Percentiles rank a stretch among this genome's conserved stretches.
Evolutionary conservation across 2,329 filamentous ascomycete species (phyloP).

Genomic region (Penicillium frequentans): DNA sequence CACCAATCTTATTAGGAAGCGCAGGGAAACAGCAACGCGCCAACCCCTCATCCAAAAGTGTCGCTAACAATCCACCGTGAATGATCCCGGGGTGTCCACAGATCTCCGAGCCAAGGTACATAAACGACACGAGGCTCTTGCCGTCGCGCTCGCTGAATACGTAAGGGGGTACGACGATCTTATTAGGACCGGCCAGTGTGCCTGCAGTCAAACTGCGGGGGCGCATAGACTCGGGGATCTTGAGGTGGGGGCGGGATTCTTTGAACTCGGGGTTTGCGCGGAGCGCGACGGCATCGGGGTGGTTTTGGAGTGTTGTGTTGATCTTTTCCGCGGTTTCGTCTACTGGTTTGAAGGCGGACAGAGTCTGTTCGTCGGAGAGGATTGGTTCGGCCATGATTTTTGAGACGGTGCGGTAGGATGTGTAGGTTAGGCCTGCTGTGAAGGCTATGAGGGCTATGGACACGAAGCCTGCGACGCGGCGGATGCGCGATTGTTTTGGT

Average conservation of each 20-base stretch:
- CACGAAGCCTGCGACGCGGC: constrained; percentile 38
- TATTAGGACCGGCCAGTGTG: constrained; percentile 71
- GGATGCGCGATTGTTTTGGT: constrained; percentile 29
- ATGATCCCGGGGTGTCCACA: constrained; percentile 90
- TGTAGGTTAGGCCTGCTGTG: constrained; percentile 29
- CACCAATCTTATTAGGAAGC: constrained; percentile 78
- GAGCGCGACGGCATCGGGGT: constrained; percentile 71
- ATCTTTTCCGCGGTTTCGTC: constrained; percentile 59
- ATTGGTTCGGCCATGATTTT: constrained; percentile 38
- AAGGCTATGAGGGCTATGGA: constrained; percentile 37
- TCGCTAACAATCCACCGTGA: constrained; percentile 89
- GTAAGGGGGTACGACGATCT: constrained; percentile 77
- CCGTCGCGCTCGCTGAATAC: constrained; percentile 72
- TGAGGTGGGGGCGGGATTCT: constrained; percentile 83
- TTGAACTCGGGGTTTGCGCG: constrained; percentile 65
- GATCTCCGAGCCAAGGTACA: constrained; percentile 74
- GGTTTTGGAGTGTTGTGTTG: constrained; percentile 71
- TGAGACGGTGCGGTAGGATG: constrained; percentile 26
- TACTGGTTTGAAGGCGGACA: constrained; percentile 62
- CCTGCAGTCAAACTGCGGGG: constrained; percentile 78
- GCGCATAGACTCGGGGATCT: constrained; percentile 71
- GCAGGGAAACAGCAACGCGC: constrained; percentile 86
- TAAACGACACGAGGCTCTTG: constrained; percentile 68
- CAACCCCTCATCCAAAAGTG: constrained; percentile 85
- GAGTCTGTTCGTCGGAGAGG: constrained; percentile 70